A percentile compares a stretch with the other conserved stretches of the same genome.
Evolutionary conservation across 305 asterid genomes (phyloP).

Genomic region (Withania somnifera): DNA sequence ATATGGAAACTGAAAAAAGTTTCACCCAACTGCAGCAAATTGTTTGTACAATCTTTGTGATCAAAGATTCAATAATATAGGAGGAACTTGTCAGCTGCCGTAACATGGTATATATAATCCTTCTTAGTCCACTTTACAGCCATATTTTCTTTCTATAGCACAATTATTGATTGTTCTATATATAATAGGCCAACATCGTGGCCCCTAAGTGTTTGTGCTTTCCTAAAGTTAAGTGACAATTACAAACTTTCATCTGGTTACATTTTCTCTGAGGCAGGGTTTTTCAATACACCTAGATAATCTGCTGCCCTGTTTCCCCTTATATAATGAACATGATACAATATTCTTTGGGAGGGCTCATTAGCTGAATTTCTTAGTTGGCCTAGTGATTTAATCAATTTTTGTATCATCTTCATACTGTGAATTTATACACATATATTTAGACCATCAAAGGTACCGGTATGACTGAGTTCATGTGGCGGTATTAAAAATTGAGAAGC

Average conservation of each 20-base stretch:
- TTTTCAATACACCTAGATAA: background rate
- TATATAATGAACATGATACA: background rate
- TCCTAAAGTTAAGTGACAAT: background rate
- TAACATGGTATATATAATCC: background rate
- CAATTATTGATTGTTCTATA: background rate
- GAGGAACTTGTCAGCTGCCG: background rate
- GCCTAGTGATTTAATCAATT: background rate
- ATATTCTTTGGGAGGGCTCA: background rate
- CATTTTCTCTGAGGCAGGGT: background rate
- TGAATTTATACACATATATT: background rate
- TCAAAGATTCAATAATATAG: background rate
- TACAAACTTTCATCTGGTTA: background rate
- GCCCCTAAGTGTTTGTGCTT: background rate
- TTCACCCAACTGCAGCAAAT: conserved; percentile 3
- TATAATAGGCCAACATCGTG: background rate
- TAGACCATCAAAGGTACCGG: background rate
- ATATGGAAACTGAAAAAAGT: background rate
- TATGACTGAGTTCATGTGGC: background rate
- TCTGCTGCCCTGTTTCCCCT: background rate
- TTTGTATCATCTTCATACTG: background rate
- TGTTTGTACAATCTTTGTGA: background rate
- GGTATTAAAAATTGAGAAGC: background rate
- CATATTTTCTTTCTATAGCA: background rate
- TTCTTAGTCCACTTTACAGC: background rate
- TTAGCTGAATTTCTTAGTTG: background rate